Evolutionary conservation across 768 basidiomycete species (phyloP).

Genomic region (Suillus ampliporus): DNA sequence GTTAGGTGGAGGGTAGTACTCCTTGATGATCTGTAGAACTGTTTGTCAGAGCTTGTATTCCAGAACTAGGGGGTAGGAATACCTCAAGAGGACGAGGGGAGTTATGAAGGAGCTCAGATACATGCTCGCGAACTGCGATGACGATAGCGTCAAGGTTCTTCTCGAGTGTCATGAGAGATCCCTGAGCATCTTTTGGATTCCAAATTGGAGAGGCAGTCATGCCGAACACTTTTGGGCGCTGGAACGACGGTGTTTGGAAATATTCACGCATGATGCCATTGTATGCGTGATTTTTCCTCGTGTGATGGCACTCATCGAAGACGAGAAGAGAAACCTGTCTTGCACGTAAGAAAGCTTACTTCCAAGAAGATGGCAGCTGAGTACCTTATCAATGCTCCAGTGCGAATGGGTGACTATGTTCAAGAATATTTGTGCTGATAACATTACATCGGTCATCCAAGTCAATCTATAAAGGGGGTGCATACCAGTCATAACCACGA

Average conservation of each 20-base stretch:
- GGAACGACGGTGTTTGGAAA: constrained; percentile 45
- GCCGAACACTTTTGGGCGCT: constrained; percentile 86
- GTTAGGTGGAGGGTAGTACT: constrained; percentile 58
- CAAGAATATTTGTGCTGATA: constrained; percentile 78
- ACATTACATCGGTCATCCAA: constrained; percentile 4
- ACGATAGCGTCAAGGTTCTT: constrained; percentile 75
- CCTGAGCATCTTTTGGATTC: constrained; percentile 71
- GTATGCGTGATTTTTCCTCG: constrained; percentile 60
- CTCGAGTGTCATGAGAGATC: constrained; percentile 69
- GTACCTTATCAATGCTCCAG: constrained; percentile 71
- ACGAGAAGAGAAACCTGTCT: constrained; percentile 59
- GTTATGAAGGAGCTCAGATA: constrained; percentile 65
- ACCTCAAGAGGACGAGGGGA: constrained; percentile 74
- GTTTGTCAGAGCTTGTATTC: constrained; percentile 4
- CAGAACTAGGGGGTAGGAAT: constrained; percentile 21
- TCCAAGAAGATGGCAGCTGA: background rate
- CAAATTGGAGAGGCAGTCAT: constrained; percentile 93
- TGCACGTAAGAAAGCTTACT: constrained; percentile 6
- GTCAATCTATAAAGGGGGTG: constrained; percentile 3
- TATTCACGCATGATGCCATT: constrained; percentile 65
- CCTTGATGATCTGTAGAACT: constrained; percentile 55
- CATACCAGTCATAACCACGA: constrained; percentile 86
- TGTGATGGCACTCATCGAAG: constrained; percentile 65
- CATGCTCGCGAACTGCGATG: constrained; percentile 73
- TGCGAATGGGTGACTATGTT: constrained; percentile 83